Evolutionary conservation across 2,329 filamentous ascomycete species (phyloP).

Genomic region (Botrytis tulipae): DNA sequence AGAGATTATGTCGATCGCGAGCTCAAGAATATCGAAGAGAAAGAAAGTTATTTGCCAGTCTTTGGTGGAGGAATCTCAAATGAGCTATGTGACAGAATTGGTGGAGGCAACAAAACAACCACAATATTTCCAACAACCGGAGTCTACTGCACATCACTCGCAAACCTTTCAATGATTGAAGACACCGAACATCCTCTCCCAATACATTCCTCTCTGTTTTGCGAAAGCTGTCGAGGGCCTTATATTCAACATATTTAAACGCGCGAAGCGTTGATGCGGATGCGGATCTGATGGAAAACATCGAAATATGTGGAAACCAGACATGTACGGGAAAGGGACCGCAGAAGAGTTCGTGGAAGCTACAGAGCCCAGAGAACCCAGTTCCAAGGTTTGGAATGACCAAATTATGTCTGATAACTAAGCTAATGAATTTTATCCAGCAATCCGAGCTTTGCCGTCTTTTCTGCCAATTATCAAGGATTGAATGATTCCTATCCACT

Average conservation of each 20-base stretch:
- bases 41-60: rapidly evolving
- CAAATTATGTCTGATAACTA: too few species aligned
- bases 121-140: not conserved
- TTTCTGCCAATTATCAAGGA: not conserved
- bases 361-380: too few species aligned
- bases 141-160: not conserved
- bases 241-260: not conserved
- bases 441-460: not conserved
- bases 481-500: not conserved
- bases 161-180: rapidly evolving
- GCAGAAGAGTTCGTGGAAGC: too few species aligned
- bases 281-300: not conserved
- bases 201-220: not conserved
- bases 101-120: not conserved
- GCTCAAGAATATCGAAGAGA: not conserved
- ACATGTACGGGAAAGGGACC: too few species aligned
- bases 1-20: not conserved
- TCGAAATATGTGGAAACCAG: not conserved
- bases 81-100: not conserved
- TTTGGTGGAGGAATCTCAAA: not conserved
- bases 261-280: not conserved
- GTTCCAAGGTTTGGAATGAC: too few species aligned
- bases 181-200: rapidly evolving
- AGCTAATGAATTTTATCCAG: too few species aligned
- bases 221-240: not conserved